phyloP scores from a whole-genome alignment of 106 monocot species.

The Dioscorea zingiberensis region DNA sequence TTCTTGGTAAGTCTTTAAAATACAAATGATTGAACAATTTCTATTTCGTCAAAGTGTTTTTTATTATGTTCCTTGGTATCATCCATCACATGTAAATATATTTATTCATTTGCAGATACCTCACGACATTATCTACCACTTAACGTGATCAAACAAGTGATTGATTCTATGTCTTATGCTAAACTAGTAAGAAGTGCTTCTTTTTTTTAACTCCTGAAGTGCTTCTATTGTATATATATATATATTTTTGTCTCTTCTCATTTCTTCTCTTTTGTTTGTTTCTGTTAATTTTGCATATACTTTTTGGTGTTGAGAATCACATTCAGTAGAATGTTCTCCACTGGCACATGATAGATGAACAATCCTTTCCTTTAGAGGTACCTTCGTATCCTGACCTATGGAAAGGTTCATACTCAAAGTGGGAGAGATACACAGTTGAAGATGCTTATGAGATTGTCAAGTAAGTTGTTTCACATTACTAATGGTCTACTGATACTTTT shows the following conservation, averaged over 20 bases:
- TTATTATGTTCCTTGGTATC: too few species aligned
- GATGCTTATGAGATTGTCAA: slow-evolving; percentile 89
- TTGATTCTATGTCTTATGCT: slow-evolving; percentile 97
- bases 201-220: slow-evolving; percentile 1
- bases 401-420: slow-evolving; percentile 88
- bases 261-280: neutral
- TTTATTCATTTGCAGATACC: slow-evolving; percentile 52
- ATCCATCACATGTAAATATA: too few species aligned
- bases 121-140: slow-evolving; percentile 87
- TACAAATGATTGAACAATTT: neutral
- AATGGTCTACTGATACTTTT: too few species aligned
- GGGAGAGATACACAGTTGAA: slow-evolving; percentile 88
- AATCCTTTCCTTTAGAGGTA: slow-evolving; percentile 94
- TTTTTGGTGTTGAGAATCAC: slow-evolving; percentile 24
- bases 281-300: slow-evolving; percentile 14
- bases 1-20: slow-evolving; percentile 69
- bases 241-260: neutral
- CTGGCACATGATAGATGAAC: slow-evolving; percentile 97
- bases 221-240: neutral
- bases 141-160: slow-evolving; percentile 83
- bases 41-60: neutral
- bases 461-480: slow-evolving; percentile 37
- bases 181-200: slow-evolving; percentile 67
- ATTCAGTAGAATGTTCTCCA: slow-evolving; percentile 99
- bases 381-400: slow-evolving; percentile 91